Evolutionary conservation across 306 rosid species (phyloP).

Genomic region (Cicer bijugum): DNA sequence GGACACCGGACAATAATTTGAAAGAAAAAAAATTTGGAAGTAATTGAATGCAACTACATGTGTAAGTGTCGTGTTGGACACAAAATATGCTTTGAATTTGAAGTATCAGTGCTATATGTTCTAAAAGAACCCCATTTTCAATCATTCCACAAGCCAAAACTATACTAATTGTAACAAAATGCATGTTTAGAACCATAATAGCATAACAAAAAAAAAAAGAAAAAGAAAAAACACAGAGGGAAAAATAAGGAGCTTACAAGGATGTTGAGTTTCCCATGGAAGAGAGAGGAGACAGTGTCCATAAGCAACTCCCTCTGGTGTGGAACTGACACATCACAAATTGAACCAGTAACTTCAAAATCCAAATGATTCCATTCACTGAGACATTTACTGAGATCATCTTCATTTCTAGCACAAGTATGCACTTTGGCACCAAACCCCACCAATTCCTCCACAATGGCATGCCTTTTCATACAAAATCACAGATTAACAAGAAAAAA

Average conservation of each 20-base stretch:
- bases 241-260: slow-evolving; percentile 53
- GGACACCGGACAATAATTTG: too few species aligned
- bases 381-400: slow-evolving; percentile 57
- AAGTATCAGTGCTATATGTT: too few species aligned
- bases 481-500: background rate
- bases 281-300: slow-evolving; percentile 59
- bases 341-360: slow-evolving; percentile 66
- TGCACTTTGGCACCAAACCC: slow-evolving; percentile 84
- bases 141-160: background rate
- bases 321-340: slow-evolving; percentile 67
- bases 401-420: slow-evolving; percentile 66
- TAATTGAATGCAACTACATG: too few species aligned
- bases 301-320: slow-evolving; percentile 63
- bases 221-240: background rate
- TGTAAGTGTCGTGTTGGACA: too few species aligned
- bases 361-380: slow-evolving; percentile 62
- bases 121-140: background rate
- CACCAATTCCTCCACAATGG: slow-evolving; percentile 73
- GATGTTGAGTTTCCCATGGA: slow-evolving; percentile 76
- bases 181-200: background rate
- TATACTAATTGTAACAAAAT: background rate
- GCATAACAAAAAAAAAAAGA: background rate
- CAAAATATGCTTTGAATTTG: too few species aligned
- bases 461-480: slow-evolving; percentile 52
- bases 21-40: too few species aligned